A percentile compares a stretch with the other conserved stretches of the same genome.
These are phyloP conservation scores for Apophysomyces sp. DNA, from an alignment of 371 early-diverging fungal species.

Conservation along the genomic window DNA sequence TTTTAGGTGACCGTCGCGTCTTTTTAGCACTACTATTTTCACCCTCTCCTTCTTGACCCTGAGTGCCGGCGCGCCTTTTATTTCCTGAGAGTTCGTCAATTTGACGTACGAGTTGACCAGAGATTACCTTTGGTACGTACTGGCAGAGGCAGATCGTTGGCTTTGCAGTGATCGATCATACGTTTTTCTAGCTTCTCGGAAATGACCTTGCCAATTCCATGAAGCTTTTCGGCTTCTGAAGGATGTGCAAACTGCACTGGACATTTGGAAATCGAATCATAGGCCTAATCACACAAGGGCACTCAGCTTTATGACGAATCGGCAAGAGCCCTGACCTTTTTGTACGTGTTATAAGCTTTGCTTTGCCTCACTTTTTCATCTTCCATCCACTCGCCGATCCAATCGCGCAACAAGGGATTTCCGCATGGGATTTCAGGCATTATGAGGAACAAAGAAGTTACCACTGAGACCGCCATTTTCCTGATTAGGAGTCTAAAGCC, in stretches of 20 bases:
- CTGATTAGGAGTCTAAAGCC: too few species aligned
- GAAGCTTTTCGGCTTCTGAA: slow-evolving; percentile 49
- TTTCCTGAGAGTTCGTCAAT: background rate
- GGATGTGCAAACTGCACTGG: slow-evolving; percentile 56
- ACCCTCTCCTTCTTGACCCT: slow-evolving; percentile 8
- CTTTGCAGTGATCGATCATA: slow-evolving; percentile 54
- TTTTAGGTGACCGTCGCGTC: slow-evolving; percentile 8
- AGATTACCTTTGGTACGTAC: slow-evolving; percentile 24
- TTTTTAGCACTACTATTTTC: slow-evolving; percentile 14
- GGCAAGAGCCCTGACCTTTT: slow-evolving; percentile 41
- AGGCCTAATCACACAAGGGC: slow-evolving; percentile 49
- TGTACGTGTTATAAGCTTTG: slow-evolving; percentile 53
- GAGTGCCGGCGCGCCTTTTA: background rate
- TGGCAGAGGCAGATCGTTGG: slow-evolving; percentile 54
- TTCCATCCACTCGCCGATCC: slow-evolving; percentile 67
- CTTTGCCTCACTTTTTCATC: slow-evolving; percentile 27
- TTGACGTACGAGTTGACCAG: background rate
- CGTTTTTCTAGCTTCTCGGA: slow-evolving; percentile 58
- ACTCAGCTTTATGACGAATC: background rate
- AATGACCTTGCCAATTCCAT: slow-evolving; percentile 65
- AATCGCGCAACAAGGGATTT: slow-evolving; percentile 61
- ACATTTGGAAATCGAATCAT: slow-evolving; percentile 60
- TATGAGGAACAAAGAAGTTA: background rate
- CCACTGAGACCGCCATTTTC: too few species aligned
- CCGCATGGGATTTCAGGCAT: slow-evolving; percentile 31